phyloP scores from a whole-genome alignment of 2,329 filamentous ascomycete species.

The Epichloe festucae region DNA sequence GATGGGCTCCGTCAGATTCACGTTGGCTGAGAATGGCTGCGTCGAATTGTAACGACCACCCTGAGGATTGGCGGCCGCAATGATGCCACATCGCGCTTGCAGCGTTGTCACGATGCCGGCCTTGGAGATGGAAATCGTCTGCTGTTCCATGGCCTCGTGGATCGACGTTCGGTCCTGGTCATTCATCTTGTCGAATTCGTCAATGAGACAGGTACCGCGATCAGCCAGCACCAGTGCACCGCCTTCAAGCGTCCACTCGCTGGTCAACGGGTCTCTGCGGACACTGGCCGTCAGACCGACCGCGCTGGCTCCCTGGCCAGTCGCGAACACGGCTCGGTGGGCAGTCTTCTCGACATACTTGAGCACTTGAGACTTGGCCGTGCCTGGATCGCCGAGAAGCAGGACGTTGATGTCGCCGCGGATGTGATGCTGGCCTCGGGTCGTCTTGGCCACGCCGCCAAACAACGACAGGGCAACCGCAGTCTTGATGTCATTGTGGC shows the following conservation, averaged over 20 bases:
- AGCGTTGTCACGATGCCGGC: conserved; percentile 96
- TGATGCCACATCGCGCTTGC: conserved; percentile 89
- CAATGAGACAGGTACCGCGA: conserved; percentile 87
- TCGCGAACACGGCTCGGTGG: conserved; percentile 92
- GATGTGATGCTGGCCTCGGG: conserved; percentile 79
- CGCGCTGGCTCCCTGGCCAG: conserved; percentile 90
- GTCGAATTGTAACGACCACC: conserved; percentile 95
- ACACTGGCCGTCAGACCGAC: conserved; percentile 97
- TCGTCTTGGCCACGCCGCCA: conserved; percentile 82
- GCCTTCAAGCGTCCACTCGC: conserved; percentile 95
- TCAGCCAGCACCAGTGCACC: conserved; percentile 92
- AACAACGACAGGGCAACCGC: conserved; percentile 89
- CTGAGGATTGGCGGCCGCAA: conserved; percentile 92
- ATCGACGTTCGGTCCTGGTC: conserved; percentile 97
- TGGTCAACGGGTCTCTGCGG: conserved; percentile 84
- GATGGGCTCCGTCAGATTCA: conserved; percentile 93
- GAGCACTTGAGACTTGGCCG: conserved; percentile 91
- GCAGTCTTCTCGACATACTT: conserved; percentile 98
- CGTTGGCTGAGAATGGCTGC: conserved; percentile 89
- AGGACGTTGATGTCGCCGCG: conserved; percentile 97
- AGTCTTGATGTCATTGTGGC: conserved; percentile 93
- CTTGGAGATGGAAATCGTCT: conserved; percentile 98
- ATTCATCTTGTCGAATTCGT: conserved; percentile 99
- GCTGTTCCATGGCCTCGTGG: conserved; percentile 99
- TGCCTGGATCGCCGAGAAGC: conserved; percentile 90